Evolutionary conservation across 163 green algal genomes (phyloP), one percentile per base, ranked within the genome.

Genomic region (Prototheca cutis): DNA sequence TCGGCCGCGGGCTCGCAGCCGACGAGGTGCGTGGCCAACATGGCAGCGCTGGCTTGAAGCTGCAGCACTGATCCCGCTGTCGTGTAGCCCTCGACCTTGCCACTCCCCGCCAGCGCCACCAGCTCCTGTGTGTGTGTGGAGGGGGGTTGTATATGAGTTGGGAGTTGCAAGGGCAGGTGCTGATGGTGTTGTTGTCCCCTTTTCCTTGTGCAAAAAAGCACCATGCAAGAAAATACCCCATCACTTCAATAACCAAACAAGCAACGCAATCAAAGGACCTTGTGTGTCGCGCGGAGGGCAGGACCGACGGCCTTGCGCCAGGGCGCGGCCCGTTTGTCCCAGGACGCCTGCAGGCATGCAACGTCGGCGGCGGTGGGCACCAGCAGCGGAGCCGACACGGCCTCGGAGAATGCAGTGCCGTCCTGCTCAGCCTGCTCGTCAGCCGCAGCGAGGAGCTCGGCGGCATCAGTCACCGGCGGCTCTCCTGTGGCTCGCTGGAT

Each of bases 231-330:
- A n/a, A n/a, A n/a, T n/a, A n/a, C n/a, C n/a, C n/a, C n/a, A n/a
- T n/a, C n/a, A n/a, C n/a, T n/a, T n/a, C n/a, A n/a, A n/a, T n/a
- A n/a, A n/a, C n/a, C n/a, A n/a, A n/a, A n/a, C n/a, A n/a, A n/a
- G n/a, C n/a, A n/a, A n/a, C n/a, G n/a, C n/a, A n/a, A n/a, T n/a
- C n/a, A n/a, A n/a, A n/a, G n/a, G n/a, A n/a, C n/a, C n/a, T 68
- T 64, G 53, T 73, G 66, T 39, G 68, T 28, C 47, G 59, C 59
- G 25, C 59, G 52, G 23, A 67, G 40, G 33, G 66, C 59, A 34
- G 52, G 25, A 32, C 36, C 61, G 23, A 68, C 51, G 17, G 29
- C 31, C 53, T 59, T 64, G 42, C 66, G 62, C 66, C 66, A 73
- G 6, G 30, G 32, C 40, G 67, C 59, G 24, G 58, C 17, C 28